Percentiles rank a stretch among this genome's conserved stretches.
Conservation (phyloP, 176 grass and related monocot genomes). For the sorghum (Sorghum bicolor) region Sorghum_bicolor_NCBIv3 NC_012872.2:70700001-70700500, state of each 20-base stretch:
- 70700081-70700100: too few species aligned
- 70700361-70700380: not conserved
- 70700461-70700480: conserved; percentile 39
- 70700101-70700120: not conserved
- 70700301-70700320: not conserved
- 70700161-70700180: not conserved
- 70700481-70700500: conserved; percentile 23
- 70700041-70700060: too few species aligned
- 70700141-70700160: not conserved
- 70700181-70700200: not conserved
- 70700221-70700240: not conserved
- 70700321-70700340: not conserved
- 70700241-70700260: not conserved
- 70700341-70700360: not conserved
- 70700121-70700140: not conserved
- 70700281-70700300: not conserved
- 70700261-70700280: not conserved
- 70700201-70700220: not conserved
- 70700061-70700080: too few species aligned
- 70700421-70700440: not conserved
- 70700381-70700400: not conserved
- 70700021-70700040: too few species aligned
- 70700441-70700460: conserved; percentile 26
- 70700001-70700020: too few species aligned
- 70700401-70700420: not conserved